A percentile compares a stretch with the other conserved stretches of the same genome.
Conservation (phyloP, 148 eudicot species). For the Camellia granthamiana region DNA sequence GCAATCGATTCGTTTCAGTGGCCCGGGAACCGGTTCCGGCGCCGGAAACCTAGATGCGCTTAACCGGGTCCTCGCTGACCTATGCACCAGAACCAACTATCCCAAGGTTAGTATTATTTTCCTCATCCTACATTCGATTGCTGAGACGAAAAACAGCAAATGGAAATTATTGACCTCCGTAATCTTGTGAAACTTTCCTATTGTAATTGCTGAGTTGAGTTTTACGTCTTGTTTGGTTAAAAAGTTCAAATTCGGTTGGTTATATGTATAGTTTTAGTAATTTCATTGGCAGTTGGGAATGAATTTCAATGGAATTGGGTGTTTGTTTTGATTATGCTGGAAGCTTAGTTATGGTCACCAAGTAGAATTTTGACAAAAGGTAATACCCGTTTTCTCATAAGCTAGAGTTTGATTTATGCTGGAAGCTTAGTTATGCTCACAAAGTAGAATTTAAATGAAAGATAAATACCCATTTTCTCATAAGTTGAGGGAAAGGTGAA, state of each 20-base stretch:
- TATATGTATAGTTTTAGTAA: not conserved
- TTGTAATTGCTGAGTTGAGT: no score
- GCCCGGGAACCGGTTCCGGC: slow-evolving; percentile 42
- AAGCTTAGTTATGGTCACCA: no score
- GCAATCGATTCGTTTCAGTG: slow-evolving; percentile 51
- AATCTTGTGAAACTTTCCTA: no score
- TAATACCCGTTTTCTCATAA: not conserved
- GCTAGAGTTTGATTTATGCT: not conserved
- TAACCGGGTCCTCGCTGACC: slow-evolving; percentile 79
- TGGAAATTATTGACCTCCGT: no score
- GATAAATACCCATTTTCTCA: not conserved
- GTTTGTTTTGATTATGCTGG: not conserved
- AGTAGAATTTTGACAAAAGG: not conserved
- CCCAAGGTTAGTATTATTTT: slow-evolving; percentile 50
- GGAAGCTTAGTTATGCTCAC: no score
- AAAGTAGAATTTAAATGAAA: not conserved
- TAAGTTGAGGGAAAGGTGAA: not conserved
- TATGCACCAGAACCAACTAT: slow-evolving; percentile 57
- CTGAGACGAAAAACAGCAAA: no score
- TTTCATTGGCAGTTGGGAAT: no score
- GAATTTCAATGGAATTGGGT: not conserved
- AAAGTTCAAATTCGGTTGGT: no score
- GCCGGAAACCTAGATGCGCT: slow-evolving; percentile 69
- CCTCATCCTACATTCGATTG: no score
- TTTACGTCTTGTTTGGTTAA: no score